A percentile compares a stretch with the other conserved stretches of the same genome.
These are phyloP conservation scores for Pyrus pyrifolia DNA, from an alignment of 306 rosid genomes.

Conservation along the genomic window DNA sequence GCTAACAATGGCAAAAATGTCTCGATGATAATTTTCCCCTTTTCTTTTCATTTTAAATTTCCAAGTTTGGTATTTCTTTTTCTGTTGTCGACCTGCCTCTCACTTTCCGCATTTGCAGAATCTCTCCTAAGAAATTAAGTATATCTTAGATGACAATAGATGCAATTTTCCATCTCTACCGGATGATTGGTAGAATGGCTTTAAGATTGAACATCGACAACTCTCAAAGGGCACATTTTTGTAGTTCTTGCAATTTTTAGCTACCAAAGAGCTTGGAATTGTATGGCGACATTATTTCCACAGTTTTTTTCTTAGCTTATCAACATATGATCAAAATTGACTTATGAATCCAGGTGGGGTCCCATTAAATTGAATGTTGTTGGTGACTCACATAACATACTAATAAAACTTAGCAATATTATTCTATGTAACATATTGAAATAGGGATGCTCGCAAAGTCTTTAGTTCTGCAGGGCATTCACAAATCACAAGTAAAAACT, in stretches of 20 bases:
- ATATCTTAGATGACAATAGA: neutral
- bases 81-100: neutral
- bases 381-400: neutral
- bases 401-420: neutral
- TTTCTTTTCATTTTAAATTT: neutral
- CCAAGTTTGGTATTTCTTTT: neutral
- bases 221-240: neutral
- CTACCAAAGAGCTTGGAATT: neutral
- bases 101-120: neutral
- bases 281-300: neutral
- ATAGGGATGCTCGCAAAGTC: neutral
- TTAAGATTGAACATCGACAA: neutral
- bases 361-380: neutral
- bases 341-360: neutral
- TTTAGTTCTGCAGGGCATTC: constrained; percentile 3
- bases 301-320: neutral
- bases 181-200: neutral
- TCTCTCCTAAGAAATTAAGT: neutral
- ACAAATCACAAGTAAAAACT: neutral
- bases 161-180: neutral
- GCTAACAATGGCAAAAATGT: neutral
- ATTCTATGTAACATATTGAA: neutral
- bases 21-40: neutral
- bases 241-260: neutral
- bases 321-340: neutral